Base-by-base conservation (phyloP, 2,329 filamentous ascomycete species). In the Cladosporium sp. region DNA sequence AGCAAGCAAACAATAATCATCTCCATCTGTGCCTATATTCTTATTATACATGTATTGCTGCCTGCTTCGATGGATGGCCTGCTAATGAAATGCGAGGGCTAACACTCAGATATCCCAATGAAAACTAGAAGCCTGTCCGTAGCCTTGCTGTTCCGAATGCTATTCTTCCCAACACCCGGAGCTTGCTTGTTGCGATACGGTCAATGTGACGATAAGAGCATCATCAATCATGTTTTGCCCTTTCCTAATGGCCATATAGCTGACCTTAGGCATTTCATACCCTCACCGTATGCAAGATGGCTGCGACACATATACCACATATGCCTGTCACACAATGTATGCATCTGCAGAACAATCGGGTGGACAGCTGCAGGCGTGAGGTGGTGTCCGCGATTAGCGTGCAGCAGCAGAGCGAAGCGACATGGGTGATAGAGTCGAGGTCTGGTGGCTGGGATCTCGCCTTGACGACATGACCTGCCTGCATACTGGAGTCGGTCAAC, bases 401-500 rank as follows among this genome's bases (percentile, higher is more conserved):
- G 8, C 39, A 30, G 49, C 49, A 53, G 49, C 48, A 23, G 11
- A 14, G n/a, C n/a, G n/a, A n/a, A n/a, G n/a, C n/a, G n/a, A n/a
- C n/a, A n/a, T n/a, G n/a, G n/a, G n/a, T n/a, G n/a, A n/a, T 1
- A 13, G 5, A 11, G 48, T 51, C 49, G 36, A 43, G 14, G 14
- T 39, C 34, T 18, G 51, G 51, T 54, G 51, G 51, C 51, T 54
- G 51, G 51, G 23, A 43, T 5, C 49, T n/a, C 7, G 13, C 25
- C 26, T 54, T 23, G 51, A 54, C 51, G 51, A 54, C 49, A n/a
- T 53, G n/a, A n/a, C n/a, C n/a, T n/a, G n/a, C n/a, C n/a, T n/a
- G 14, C 21, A 23, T 25, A 25, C 21, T 51, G 7, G 30, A 46
- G n/a, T 46, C 28, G 30, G 21, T 36, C 18, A 25, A 39, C 14